Evolutionary conservation across 2,329 filamentous ascomycete genomes (phyloP), one percentile per base, ranked within the genome.

Genomic region (Pseudopyrenochaeta lycopersici): DNA sequence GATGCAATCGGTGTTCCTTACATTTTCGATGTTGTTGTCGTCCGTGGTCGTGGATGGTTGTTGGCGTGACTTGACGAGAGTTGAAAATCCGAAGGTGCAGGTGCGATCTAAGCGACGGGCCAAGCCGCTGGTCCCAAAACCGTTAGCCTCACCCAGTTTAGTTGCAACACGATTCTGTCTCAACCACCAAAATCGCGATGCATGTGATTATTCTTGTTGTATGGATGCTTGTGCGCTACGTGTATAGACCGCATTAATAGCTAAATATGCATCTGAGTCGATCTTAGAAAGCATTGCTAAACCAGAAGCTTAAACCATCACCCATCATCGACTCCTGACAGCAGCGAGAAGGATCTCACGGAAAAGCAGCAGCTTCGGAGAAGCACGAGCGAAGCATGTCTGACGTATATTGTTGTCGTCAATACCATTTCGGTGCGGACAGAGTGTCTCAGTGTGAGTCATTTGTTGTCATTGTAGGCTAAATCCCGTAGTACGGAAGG

Each of bases 11-110:
- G 44, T 33, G 45, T 64, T 57, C 62, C 74, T 77, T 76, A 77
- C 74, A 77, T 77, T 77, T 76, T 77, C 63, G 71, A 76, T 75
- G 61, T 61, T 63, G 64, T 70, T 72, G 71, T 74, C 68, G 72
- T 69, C 70, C 67, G 71, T 67, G 67, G 71, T 75, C 70, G 73
- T 66, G 56, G 63, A 61, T 60, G 65, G 63, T 58, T 64, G 55
- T 63, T 27, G 23, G 23, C 56, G 55, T 50, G 54, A 42, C 46
- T 50, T 40, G 46, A 33, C 42, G 41, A 40, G 35, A 14, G 43
- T 38, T 42, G 38, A 54, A 50, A 46, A 42, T 54, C 43, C 46
- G 51, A 33, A 47, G 41, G 35, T 54, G 36, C 49, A 27, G 20
- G 35, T 18, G 39, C 40, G 30, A 35, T 45, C n/a, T 33, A 46